phyloP scores from a whole-genome alignment of 2,329 filamentous ascomycete genomes.

The Cladosporium austrohemisphaericum region DNA sequence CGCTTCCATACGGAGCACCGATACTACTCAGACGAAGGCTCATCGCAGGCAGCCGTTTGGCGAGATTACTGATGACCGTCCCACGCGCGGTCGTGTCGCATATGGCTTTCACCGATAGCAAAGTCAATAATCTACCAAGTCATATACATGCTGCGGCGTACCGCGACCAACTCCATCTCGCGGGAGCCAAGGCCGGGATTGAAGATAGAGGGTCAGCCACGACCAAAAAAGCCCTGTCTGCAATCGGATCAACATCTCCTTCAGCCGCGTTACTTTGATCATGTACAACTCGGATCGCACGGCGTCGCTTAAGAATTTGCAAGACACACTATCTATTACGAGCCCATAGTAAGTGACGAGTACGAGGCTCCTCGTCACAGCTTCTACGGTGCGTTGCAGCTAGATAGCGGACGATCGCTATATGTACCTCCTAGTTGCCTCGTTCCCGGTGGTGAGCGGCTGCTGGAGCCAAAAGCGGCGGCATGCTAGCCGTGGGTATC shows the following conservation, averaged over 20 bases:
- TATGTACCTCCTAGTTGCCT: background rate
- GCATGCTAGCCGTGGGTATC: slow-evolving; percentile 4
- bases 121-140: slow-evolving; percentile 13
- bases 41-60: no score
- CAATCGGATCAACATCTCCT: background rate
- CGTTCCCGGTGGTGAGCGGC: background rate
- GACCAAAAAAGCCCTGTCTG: background rate
- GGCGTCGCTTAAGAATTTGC: slow-evolving; percentile 11
- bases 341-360: slow-evolving; percentile 12
- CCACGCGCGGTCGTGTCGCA: background rate
- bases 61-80: background rate
- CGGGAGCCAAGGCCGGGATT: slow-evolving; percentile 9
- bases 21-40: no score
- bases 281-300: slow-evolving; percentile 9
- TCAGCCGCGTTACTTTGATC: slow-evolving; percentile 4
- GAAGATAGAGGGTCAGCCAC: slow-evolving; percentile 1
- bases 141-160: slow-evolving; percentile 12
- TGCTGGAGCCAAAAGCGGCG: slow-evolving; percentile 1
- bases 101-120: slow-evolving; percentile 1
- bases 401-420: slow-evolving; percentile 14
- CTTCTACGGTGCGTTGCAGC: slow-evolving; percentile 12
- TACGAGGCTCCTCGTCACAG: slow-evolving; percentile 10
- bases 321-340: background rate
- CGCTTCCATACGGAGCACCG: background rate
- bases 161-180: slow-evolving; percentile 4